Evolutionary conservation across 2,329 filamentous ascomycete genomes (phyloP).

Genomic region (Colletotrichum spinosum): DNA sequence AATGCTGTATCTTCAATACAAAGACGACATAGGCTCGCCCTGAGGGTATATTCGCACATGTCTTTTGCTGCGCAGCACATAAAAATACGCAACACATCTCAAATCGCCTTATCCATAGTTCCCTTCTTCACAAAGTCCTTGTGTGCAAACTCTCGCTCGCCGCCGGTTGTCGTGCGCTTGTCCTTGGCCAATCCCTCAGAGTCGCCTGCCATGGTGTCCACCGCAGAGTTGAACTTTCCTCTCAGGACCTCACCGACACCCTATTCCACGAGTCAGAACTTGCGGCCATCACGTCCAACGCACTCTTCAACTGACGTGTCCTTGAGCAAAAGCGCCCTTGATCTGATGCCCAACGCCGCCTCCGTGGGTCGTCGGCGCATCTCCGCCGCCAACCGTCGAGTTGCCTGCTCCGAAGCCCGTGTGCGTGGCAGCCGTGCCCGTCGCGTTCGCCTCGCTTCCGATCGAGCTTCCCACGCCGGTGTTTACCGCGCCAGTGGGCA

Average conservation of each 20-base stretch:
- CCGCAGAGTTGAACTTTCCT: conserved; percentile 49
- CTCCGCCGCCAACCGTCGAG: conserved; percentile 23
- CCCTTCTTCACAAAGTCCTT: conserved; percentile 36
- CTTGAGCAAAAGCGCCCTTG: conserved; percentile 37
- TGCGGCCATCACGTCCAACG: background rate
- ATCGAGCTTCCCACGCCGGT: conserved; percentile 9
- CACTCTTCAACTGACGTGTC: conserved; percentile 26
- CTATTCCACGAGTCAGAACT: background rate
- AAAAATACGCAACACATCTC: background rate
- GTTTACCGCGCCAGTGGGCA: background rate
- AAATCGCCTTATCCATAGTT: conserved; percentile 31
- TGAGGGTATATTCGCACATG: no score
- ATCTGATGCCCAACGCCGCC: conserved; percentile 24
- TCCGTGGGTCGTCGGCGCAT: conserved; percentile 30
- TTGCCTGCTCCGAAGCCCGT: background rate
- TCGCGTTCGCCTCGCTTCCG: background rate
- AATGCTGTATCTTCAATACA: no score
- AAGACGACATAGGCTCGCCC: no score
- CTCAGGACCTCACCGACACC: conserved; percentile 36
- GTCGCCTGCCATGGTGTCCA: conserved; percentile 46
- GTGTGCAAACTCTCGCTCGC: conserved; percentile 36
- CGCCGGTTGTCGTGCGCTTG: conserved; percentile 40
- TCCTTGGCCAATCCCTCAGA: conserved; percentile 48
- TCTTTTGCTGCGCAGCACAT: no score
- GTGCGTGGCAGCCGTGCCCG: conserved; percentile 6